These are phyloP conservation scores for Ophiostoma sp. DNA, from an alignment of 2,329 filamentous ascomycete genomes.

Conservation along the genomic window DNA sequence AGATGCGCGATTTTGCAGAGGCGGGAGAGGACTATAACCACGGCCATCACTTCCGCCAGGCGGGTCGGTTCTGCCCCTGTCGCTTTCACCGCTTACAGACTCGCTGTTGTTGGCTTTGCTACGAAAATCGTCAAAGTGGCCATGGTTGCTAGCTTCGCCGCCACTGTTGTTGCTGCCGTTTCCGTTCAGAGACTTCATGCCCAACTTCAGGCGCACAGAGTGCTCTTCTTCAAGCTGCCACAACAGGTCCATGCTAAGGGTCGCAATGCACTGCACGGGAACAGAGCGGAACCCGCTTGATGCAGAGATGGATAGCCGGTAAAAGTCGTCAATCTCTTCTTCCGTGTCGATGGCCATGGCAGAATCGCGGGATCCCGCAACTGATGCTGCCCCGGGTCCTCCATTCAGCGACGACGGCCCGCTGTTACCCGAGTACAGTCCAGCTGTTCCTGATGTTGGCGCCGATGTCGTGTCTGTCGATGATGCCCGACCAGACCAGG, in stretches of 20 bases:
- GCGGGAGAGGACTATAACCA: not conserved
- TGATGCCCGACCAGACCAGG: slow-evolving; percentile 26
- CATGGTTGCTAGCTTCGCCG: not conserved
- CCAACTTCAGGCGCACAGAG: slow-evolving; percentile 28
- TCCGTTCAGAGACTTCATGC: slow-evolving; percentile 14
- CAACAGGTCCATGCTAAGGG: slow-evolving; percentile 44
- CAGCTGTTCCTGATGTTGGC: not conserved
- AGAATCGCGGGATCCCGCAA: not conserved
- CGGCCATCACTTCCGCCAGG: not conserved
- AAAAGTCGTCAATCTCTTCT: slow-evolving; percentile 34
- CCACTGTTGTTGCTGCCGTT: not conserved
- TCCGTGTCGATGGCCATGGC: slow-evolving; percentile 23
- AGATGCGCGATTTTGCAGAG: not conserved
- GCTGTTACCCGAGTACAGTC: not conserved
- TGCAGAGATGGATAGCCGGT: slow-evolving; percentile 39
- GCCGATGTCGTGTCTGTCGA: not conserved
- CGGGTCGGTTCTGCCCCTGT: not conserved
- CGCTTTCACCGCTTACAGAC: slow-evolving; percentile 6
- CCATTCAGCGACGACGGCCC: not conserved
- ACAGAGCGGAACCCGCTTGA: slow-evolving; percentile 42
- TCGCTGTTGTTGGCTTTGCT: too few species aligned
- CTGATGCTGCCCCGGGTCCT: not conserved
- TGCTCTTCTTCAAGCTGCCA: slow-evolving; percentile 42
- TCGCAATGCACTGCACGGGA: slow-evolving; percentile 38
- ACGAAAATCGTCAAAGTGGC: not conserved